Percentiles rank a stretch among this genome's conserved stretches.
These are phyloP conservation scores for Penicillium sp. DNA, from an alignment of 2,329 filamentous ascomycete genomes.

Conservation along the genomic window DNA sequence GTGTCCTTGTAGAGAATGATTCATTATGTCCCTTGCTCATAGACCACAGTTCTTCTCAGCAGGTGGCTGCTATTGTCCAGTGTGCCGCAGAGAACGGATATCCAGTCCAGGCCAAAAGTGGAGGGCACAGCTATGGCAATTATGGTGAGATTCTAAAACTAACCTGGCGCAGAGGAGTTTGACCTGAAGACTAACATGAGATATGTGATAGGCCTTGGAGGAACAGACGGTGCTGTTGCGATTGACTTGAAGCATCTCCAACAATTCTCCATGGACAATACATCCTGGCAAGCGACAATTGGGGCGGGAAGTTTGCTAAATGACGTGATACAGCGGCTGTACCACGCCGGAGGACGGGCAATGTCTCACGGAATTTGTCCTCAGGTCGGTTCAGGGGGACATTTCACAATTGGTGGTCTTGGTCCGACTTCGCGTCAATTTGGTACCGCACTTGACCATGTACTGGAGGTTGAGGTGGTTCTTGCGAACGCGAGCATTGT, in stretches of 20 bases:
- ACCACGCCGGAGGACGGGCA: constrained; percentile 29
- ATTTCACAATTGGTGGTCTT: constrained; percentile 39
- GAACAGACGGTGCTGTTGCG: constrained; percentile 31
- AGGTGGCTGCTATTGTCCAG: constrained; percentile 49
- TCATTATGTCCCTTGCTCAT: neutral
- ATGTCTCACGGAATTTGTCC: constrained; percentile 40
- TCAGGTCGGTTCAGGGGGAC: constrained; percentile 38
- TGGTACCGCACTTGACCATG: constrained; percentile 53
- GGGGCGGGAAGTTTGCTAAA: constrained; percentile 32
- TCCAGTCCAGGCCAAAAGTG: constrained; percentile 53
- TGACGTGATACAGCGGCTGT: constrained; percentile 29
- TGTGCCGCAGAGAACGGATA: constrained; percentile 47
- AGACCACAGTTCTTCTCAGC: constrained; percentile 17
- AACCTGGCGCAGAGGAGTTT: fast-evolving
- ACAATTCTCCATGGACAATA: constrained; percentile 34
- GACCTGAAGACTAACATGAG: neutral
- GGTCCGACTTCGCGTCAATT: constrained; percentile 48
- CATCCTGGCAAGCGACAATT: constrained; percentile 35
- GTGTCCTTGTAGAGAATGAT: neutral
- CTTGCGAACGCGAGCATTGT: constrained; percentile 42
- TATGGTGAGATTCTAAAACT: constrained; percentile 35
- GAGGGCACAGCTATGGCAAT: constrained; percentile 57
- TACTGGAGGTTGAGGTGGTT: constrained; percentile 51
- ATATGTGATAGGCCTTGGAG: constrained; percentile 8
- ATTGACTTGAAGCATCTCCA: constrained; percentile 35